Conservation (phyloP, 306 rosid genomes). For the Aeschynomene evenia region DNA sequence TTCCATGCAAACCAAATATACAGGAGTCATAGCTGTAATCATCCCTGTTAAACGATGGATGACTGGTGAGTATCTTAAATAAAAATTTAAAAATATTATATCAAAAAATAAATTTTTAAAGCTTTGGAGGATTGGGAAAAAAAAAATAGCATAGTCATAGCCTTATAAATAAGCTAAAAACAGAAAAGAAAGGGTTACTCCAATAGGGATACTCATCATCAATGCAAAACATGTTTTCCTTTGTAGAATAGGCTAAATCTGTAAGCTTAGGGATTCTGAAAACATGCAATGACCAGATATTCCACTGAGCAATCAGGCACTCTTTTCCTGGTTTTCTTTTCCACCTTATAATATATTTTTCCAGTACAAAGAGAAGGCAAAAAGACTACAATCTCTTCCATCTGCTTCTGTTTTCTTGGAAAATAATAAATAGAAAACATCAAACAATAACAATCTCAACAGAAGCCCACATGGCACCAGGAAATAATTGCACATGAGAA, state of each 20-base stretch:
- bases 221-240: conserved; percentile 18
- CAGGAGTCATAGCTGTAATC: conserved; percentile 54
- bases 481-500: conserved; percentile 1
- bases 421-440: not conserved
- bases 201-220: not conserved
- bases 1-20: conserved; percentile 65
- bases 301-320: not conserved
- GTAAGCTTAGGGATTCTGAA: not conserved
- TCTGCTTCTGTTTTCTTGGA: not conserved
- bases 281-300: conserved; percentile 6
- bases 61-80: conserved; percentile 30
- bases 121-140: not conserved
- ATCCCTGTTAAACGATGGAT: conserved; percentile 49
- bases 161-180: conserved; percentile 23
- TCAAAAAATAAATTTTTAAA: conserved; percentile 10
- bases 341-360: not conserved
- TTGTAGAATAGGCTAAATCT: conserved; percentile 14
- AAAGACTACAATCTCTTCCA: not conserved
- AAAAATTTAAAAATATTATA: conserved; percentile 6
- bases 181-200: not conserved
- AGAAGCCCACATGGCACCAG: conserved; percentile 7
- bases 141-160: not conserved
- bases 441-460: not conserved
- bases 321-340: conserved; percentile 2
- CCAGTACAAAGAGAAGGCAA: conserved; percentile 2